Evolutionary conservation across 768 basidiomycete genomes (phyloP).

Genomic region (Boletus rufocinnamomeus): DNA sequence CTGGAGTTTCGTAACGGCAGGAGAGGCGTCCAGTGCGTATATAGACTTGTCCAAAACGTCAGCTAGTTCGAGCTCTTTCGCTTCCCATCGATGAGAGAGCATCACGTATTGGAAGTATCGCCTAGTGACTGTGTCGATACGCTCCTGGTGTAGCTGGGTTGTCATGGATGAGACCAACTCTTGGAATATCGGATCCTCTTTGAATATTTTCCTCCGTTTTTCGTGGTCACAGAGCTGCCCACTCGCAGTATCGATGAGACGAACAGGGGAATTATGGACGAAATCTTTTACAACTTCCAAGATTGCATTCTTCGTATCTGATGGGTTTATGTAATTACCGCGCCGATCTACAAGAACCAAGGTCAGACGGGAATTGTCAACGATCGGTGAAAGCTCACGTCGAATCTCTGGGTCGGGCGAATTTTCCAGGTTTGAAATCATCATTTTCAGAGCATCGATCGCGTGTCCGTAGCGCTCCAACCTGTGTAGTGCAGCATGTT

Average conservation of each 20-base stretch:
- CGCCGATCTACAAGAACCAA: constrained; percentile 7
- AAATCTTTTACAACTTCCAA: neutral
- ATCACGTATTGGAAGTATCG: constrained; percentile 21
- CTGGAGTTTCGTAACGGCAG: too few relatives aligned
- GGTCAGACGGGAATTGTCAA: neutral
- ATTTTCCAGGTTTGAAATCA: constrained; percentile 15
- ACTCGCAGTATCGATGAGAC: constrained; percentile 24
- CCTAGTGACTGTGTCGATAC: constrained; percentile 1
- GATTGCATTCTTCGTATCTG: constrained; percentile 3
- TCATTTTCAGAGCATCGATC: constrained; percentile 2
- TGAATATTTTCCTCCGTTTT: constrained; percentile 13
- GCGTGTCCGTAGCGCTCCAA: constrained; percentile 16
- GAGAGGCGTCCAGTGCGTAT: constrained; percentile 12
- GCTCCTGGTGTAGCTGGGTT: constrained; percentile 5
- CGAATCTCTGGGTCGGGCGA: constrained; percentile 13
- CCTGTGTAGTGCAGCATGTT: constrained; percentile 14
- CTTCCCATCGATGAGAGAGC: constrained; percentile 27
- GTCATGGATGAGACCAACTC: constrained; percentile 22
- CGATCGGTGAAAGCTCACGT: constrained; percentile 3
- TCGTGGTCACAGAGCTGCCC: constrained; percentile 23
- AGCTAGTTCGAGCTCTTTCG: constrained; percentile 10
- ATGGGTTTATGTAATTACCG: constrained; percentile 13
- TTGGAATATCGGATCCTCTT: constrained; percentile 10
- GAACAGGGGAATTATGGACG: constrained; percentile 7
- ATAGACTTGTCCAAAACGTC: constrained; percentile 16